Evolutionary conservation across 2,329 filamentous ascomycete species (phyloP).

Genomic region (Ambrosiella cleistominuta): DNA sequence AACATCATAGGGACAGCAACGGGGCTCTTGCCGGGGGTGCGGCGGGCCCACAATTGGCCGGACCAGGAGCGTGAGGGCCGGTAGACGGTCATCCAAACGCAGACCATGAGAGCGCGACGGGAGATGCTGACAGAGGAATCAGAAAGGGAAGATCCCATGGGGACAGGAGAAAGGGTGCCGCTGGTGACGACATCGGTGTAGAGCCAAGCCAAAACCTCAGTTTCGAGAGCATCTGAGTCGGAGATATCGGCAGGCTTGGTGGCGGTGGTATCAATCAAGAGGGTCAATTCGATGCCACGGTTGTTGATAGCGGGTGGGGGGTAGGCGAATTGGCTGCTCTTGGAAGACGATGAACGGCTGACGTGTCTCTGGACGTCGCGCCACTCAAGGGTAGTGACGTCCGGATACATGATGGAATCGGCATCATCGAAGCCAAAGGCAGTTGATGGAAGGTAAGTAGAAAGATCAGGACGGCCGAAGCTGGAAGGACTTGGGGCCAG

Average conservation of each 20-base stretch:
- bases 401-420: conserved; percentile 14
- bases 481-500: conserved; percentile 10
- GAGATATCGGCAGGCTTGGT: background rate
- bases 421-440: conserved; percentile 14
- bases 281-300: conserved; percentile 13
- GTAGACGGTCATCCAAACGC: conserved; percentile 14
- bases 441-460: conserved; percentile 12
- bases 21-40: conserved; percentile 9
- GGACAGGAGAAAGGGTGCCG: conserved; percentile 5
- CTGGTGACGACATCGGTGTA: conserved; percentile 13
- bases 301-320: conserved; percentile 11
- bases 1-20: conserved; percentile 14
- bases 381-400: conserved; percentile 12
- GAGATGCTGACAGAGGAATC: conserved; percentile 1
- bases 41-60: conserved; percentile 9
- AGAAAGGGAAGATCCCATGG: background rate
- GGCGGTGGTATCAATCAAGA: conserved; percentile 12
- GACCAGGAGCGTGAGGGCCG: conserved; percentile 5
- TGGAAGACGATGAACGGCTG: conserved; percentile 6
- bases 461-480: conserved; percentile 12
- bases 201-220: conserved; percentile 14
- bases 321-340: conserved; percentile 12
- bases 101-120: conserved; percentile 13
- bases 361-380: conserved; percentile 12
- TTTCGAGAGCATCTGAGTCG: conserved; percentile 6